These are phyloP conservation scores for Sphagnurus paluster DNA, from an alignment of 1,284 basidiomycete genomes.

Conservation along the genomic window DNA sequence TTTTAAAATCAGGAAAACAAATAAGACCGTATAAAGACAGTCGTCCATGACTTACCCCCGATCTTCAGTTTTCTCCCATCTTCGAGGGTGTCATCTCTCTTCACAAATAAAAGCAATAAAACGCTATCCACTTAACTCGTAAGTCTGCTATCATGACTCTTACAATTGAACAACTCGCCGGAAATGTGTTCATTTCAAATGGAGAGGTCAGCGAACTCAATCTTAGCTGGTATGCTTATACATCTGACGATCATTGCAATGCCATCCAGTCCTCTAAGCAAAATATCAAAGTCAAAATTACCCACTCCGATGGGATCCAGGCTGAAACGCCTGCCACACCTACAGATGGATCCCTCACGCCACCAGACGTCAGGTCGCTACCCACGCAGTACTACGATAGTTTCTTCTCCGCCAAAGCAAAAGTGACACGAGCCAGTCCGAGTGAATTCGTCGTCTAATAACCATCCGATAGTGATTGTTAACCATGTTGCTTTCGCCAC, in stretches of 20 bases:
- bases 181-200: constrained; percentile 7
- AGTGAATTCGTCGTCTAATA: constrained; percentile 48
- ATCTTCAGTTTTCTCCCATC: not conserved
- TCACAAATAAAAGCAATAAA: no score
- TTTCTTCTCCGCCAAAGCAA: constrained; percentile 62
- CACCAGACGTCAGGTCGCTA: constrained; percentile 34
- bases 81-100: not conserved
- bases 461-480: not conserved
- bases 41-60: not conserved
- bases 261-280: not conserved
- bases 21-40: not conserved
- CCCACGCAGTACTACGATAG: constrained; percentile 50
- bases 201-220: constrained; percentile 1
- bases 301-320: constrained; percentile 7
- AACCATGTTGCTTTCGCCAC: constrained; percentile 5
- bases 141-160: not conserved
- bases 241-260: constrained; percentile 2
- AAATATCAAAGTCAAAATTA: not conserved
- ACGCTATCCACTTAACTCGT: not conserved
- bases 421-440: constrained; percentile 56
- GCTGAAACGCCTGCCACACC: not conserved
- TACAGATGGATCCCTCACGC: not conserved
- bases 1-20: not conserved
- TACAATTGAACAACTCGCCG: constrained; percentile 3
- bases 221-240: not conserved